A percentile compares a stretch with the other conserved stretches of the same genome.
Conservation (phyloP, 306 rosid species). For the Hippophae rhamnoides region DNA sequence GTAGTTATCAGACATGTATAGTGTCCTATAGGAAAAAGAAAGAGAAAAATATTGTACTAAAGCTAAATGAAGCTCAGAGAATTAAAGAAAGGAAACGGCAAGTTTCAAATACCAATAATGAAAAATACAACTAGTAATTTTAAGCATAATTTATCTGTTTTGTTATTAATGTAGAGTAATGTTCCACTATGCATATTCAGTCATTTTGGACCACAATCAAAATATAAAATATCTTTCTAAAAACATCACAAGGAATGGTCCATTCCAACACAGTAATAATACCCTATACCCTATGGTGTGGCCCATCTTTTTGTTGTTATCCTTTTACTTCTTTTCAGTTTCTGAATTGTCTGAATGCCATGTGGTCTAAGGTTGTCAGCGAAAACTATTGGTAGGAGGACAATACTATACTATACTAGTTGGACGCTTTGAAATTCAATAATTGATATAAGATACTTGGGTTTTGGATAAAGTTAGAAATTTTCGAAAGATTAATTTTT, state of each 20-base stretch:
- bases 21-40: too few relatives aligned
- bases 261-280: slow-evolving; percentile 18
- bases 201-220: slow-evolving; percentile 52
- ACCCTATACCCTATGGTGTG: slow-evolving; percentile 16
- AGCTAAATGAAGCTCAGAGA: too few relatives aligned
- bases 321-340: not conserved
- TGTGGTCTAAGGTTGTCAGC: not conserved
- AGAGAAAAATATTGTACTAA: too few relatives aligned
- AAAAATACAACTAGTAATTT: not conserved
- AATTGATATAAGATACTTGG: too few relatives aligned
- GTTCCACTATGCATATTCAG: slow-evolving; percentile 10
- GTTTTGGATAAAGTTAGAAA: too few relatives aligned
- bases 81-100: too few relatives aligned
- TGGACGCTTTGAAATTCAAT: too few relatives aligned
- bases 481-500: too few relatives aligned
- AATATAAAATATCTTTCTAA: slow-evolving; percentile 42
- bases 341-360: slow-evolving; percentile 6
- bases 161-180: slow-evolving; percentile 23
- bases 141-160: slow-evolving; percentile 30
- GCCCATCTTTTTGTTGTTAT: slow-evolving; percentile 11
- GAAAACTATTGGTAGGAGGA: too few relatives aligned
- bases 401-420: too few relatives aligned
- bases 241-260: slow-evolving; percentile 9
- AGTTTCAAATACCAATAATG: not conserved
- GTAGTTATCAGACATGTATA: too few relatives aligned